Conservation (phyloP, 2,329 filamentous ascomycete species). For the Botrytis galanthina region DNA sequence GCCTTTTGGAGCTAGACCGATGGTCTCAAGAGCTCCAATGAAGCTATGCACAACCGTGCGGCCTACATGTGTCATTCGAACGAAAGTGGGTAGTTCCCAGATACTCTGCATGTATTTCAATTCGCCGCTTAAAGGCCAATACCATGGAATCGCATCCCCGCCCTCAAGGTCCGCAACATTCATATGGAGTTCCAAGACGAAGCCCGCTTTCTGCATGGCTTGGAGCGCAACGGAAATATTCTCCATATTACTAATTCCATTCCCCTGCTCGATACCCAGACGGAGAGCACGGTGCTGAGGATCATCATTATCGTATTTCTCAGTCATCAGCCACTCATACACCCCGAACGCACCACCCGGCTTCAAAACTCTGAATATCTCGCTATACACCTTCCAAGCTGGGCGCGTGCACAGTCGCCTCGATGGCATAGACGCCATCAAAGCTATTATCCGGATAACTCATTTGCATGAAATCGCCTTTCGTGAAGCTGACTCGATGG, state of each 20-base stretch:
- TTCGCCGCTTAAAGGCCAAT: conserved; percentile 85
- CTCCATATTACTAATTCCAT: conserved; percentile 98
- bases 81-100: conserved; percentile 76
- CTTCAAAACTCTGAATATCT: conserved; percentile 66
- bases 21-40: conserved; percentile 70
- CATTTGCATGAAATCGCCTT: not conserved
- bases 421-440: not conserved
- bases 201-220: conserved; percentile 84
- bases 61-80: conserved; percentile 88
- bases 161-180: conserved; percentile 78
- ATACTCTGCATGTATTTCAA: conserved; percentile 78
- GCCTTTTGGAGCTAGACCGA: conserved; percentile 74
- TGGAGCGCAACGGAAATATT: conserved; percentile 74
- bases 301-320: conserved; percentile 87
- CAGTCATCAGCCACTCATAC: conserved; percentile 99
- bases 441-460: not conserved
- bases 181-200: conserved; percentile 78
- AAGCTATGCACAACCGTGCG: conserved; percentile 72
- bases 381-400: not conserved
- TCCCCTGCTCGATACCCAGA: conserved; percentile 89
- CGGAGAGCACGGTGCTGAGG: conserved; percentile 83
- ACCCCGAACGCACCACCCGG: conserved; percentile 93
- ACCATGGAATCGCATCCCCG: conserved; percentile 79
- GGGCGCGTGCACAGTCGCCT: not conserved
- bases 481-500: not conserved